Base-by-base conservation (phyloP, 371 early-diverging fungal species). In the Batrachochytrium dendrobatidis region DNA sequence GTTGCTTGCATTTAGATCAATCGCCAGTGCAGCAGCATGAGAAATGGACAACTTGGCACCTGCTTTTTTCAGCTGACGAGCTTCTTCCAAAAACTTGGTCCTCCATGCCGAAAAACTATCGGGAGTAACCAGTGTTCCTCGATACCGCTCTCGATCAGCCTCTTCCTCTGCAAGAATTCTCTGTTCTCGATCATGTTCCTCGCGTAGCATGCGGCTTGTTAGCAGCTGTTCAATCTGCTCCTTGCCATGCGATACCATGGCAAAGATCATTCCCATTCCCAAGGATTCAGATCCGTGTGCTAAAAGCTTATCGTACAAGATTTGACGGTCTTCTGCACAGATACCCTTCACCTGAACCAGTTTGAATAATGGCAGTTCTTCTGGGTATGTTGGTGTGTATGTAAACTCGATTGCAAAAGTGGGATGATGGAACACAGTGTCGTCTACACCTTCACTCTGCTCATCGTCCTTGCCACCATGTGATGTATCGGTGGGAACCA, bases 221-320 rank as follows among this genome's bases (percentile, higher is more conserved):
- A 89, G 70, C 25, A 86, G 69, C 55, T 80, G 76, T 55, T 83
- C 84, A 26, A 91, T 66, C 6, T 63, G 69, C 60, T 94, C 95
- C 66, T 89, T 89, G 22, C 89, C 79, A 0, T 73, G 65, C 22
- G 89, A 80, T 3, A 85, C 88, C 80, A 96, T 79, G 10, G 87
- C 80, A 65, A 94, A 96, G 28, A 92, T 83, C 90, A 92, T 90
- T 30, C 83, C 91, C 92, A 94, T 93, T 22, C 96, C 96, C 52
- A 89, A 62, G 54, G 83, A 83, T 53, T 89, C 87, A 50, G 30
- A 15, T 59, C 75, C 73, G 73, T 82, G 83, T 25, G 68, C 72
- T 20, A 70, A 63, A 6, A 85, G 61, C 45, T 68, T 71, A n/a
- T 61, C 53, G 61, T 69, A 57, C 48, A 88, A 74, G 52, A 68